Percentiles rank a stretch among this genome's conserved stretches.
phyloP scores from a whole-genome alignment of 139 green algal species.

The Chlamydomonas eustigma region DNA sequence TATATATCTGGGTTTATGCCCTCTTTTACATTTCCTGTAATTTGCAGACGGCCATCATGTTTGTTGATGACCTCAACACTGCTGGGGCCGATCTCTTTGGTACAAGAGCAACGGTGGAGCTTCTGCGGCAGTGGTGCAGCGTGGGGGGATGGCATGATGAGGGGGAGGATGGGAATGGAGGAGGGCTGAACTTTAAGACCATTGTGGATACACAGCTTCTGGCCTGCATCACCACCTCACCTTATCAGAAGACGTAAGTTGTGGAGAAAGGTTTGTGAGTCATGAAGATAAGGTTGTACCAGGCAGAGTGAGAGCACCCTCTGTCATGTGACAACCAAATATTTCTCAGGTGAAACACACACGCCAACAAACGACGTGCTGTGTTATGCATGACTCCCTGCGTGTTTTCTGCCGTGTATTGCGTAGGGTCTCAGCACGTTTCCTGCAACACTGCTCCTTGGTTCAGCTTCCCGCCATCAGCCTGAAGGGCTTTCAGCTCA shows the following conservation, averaged over 20 bases:
- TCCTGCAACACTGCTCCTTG: slow-evolving; percentile 31
- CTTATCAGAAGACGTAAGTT: slow-evolving; percentile 24
- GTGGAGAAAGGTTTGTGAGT: not conserved
- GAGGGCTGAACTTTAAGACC: slow-evolving; percentile 13
- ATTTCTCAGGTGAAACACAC: no score
- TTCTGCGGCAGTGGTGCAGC: slow-evolving; percentile 41
- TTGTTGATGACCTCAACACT: slow-evolving; percentile 79
- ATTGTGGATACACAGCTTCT: slow-evolving; percentile 34
- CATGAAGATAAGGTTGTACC: not conserved
- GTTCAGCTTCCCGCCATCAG: slow-evolving; percentile 31
- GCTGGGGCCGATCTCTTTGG: slow-evolving; percentile 49
- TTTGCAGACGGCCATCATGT: slow-evolving; percentile 49
- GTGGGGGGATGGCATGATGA: slow-evolving; percentile 42
- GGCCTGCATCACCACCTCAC: slow-evolving; percentile 20
- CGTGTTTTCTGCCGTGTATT: not conserved
- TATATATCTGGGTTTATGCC: no score
- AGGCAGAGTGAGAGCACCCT: no score
- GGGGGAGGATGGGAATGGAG: not conserved
- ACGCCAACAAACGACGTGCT: no score
- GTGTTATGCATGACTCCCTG: no score
- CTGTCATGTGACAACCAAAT: no score
- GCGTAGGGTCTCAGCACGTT: slow-evolving; percentile 18
- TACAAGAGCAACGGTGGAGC: slow-evolving; percentile 31
- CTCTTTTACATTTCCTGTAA: no score
- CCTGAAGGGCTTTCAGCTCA: slow-evolving; percentile 31